phyloP scores from a whole-genome alignment of 1,284 basidiomycete species.

The Cutaneotrichosporon daszewskae region DNA sequence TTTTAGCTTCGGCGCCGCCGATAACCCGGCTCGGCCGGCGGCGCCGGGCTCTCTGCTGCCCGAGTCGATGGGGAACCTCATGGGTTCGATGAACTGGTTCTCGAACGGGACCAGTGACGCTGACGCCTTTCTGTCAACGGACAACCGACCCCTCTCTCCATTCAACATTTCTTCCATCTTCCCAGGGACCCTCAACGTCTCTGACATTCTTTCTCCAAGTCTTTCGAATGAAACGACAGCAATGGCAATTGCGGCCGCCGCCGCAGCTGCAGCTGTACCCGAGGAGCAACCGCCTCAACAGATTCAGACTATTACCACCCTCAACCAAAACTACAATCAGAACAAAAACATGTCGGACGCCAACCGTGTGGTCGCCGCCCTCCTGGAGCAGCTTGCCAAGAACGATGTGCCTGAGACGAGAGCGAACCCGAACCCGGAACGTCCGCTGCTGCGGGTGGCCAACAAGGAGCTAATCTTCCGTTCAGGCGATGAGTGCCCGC shows the following conservation, averaged over 20 bases:
- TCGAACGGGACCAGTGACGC: neutral
- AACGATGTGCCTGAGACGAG: constrained; percentile 38
- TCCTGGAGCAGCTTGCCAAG: constrained; percentile 36
- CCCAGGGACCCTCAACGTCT: constrained; percentile 29
- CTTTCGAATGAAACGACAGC: constrained; percentile 18
- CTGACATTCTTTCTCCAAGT: constrained; percentile 32
- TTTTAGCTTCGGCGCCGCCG: constrained; percentile 24
- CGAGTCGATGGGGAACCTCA: constrained; percentile 34
- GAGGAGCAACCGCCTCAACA: constrained; percentile 1
- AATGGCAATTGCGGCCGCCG: constrained; percentile 11
- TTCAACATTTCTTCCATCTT: constrained; percentile 33
- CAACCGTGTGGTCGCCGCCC: constrained; percentile 22
- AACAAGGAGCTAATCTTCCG: constrained; percentile 13
- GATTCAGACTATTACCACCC: neutral
- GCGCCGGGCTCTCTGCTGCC: constrained; percentile 23
- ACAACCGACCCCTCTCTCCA: constrained; percentile 25
- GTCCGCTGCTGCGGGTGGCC: constrained; percentile 38
- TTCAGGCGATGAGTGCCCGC: constrained; percentile 12
- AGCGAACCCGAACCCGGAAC: constrained; percentile 43
- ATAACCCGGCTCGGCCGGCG: constrained; percentile 26
- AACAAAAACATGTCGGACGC: neutral
- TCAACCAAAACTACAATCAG: constrained; percentile 2
- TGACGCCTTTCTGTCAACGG: constrained; percentile 5
- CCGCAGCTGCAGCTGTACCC: constrained; percentile 7
- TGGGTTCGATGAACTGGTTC: constrained; percentile 40